A percentile compares a stretch with the other conserved stretches of the same genome.
Conservation (phyloP, 2,329 filamentous ascomycete genomes). For the Xylaria sp. region DNA sequence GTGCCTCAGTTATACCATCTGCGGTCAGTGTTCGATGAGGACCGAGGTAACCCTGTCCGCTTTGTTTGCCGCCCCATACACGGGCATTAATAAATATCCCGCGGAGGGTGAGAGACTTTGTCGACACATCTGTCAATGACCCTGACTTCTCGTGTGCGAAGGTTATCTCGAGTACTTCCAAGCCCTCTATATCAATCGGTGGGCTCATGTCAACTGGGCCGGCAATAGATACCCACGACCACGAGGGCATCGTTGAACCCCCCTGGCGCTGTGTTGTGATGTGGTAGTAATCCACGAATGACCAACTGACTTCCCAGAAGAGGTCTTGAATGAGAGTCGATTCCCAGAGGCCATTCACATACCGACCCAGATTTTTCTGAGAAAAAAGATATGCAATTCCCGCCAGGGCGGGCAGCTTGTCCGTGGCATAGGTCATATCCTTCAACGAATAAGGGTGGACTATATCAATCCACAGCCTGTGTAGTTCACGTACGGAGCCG, state of each 20-base stretch:
- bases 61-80: not conserved
- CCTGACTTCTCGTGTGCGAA: not conserved
- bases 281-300: slow-evolving; percentile 3
- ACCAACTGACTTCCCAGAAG: slow-evolving; percentile 31
- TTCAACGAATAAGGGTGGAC: slow-evolving; percentile 32
- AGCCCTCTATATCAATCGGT: not conserved
- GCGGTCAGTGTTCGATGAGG: not conserved
- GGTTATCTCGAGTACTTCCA: not conserved
- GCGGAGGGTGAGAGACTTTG: not conserved
- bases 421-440: slow-evolving; percentile 33
- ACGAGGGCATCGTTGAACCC: slow-evolving; percentile 33
- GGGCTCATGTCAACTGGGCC: slow-evolving; percentile 19
- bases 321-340: slow-evolving; percentile 30
- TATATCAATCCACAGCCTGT: slow-evolving; percentile 33
- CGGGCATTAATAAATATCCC: not conserved
- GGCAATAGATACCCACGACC: slow-evolving; percentile 39
- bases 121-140: not conserved
- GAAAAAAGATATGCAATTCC: slow-evolving; percentile 37
- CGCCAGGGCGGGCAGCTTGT: slow-evolving; percentile 36
- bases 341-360: slow-evolving; percentile 38
- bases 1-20: not conserved
- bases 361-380: slow-evolving; percentile 29
- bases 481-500: slow-evolving; percentile 6
- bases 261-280: slow-evolving; percentile 29
- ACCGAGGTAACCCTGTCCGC: not conserved